Percentiles rank a stretch among this genome's conserved stretches.
Conservation (phyloP, 2,329 filamentous ascomycete genomes). For the Penicillium italicum region DNA sequence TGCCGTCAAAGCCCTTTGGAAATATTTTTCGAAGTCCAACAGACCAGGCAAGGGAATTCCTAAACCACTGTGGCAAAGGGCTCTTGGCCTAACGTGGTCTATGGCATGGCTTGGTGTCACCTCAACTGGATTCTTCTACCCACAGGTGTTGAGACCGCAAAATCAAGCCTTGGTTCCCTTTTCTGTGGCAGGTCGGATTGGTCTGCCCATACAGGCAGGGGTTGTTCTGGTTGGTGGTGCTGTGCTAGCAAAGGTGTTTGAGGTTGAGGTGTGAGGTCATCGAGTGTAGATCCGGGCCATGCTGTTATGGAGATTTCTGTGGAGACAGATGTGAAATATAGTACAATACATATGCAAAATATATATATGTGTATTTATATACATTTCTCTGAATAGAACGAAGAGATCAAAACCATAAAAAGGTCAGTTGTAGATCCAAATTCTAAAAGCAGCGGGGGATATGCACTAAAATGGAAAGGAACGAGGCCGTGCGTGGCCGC, state of each 20-base stretch:
- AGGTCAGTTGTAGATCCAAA: not conserved
- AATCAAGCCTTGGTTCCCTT: constrained; percentile 6
- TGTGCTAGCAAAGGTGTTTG: constrained; percentile 4
- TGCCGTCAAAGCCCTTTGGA: constrained; percentile 18
- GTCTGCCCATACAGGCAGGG: not conserved
- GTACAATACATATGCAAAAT: not conserved
- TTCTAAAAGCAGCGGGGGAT: constrained; percentile 4
- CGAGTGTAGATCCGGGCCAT: not conserved
- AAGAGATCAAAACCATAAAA: not conserved
- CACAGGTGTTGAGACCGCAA: constrained; percentile 1
- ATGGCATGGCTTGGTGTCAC: constrained; percentile 8
- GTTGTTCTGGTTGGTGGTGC: constrained; percentile 3
- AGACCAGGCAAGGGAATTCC: not conserved
- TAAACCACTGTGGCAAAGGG: constrained; percentile 7
- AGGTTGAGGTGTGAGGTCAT: constrained; percentile 7
- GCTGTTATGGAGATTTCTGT: not conserved
- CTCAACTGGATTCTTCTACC: constrained; percentile 9
- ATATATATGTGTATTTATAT: not conserved
- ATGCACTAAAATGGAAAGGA: constrained; percentile 6
- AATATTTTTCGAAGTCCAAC: not conserved
- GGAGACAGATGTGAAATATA: not conserved
- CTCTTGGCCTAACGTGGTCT: constrained; percentile 4
- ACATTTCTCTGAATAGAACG: not conserved
- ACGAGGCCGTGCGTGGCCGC: constrained; percentile 9
- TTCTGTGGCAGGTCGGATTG: not conserved